Evolutionary conservation across 2,329 filamentous ascomycete species (phyloP).

Genomic region (Phialophora expanda): DNA sequence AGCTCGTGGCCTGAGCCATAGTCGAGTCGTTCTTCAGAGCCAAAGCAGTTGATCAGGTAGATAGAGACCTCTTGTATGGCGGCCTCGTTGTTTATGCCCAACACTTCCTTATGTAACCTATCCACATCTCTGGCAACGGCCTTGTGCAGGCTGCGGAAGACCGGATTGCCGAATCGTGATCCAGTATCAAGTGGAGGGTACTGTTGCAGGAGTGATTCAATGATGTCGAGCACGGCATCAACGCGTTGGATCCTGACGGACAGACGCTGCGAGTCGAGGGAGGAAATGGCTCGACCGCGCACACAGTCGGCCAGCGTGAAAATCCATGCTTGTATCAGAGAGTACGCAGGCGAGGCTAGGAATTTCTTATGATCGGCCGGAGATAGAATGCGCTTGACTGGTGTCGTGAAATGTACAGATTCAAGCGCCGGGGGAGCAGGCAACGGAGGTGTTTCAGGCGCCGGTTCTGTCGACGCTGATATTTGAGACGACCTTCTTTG

Average conservation of each 20-base stretch:
- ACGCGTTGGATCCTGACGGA: constrained; percentile 68
- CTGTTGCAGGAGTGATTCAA: constrained; percentile 68
- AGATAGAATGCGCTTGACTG: constrained; percentile 81
- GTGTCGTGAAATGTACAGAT: constrained; percentile 66
- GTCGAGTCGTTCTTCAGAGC: constrained; percentile 85
- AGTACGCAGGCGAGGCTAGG: constrained; percentile 74
- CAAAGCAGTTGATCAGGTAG: constrained; percentile 83
- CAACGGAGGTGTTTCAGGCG: constrained; percentile 76
- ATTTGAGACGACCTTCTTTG: constrained; percentile 43
- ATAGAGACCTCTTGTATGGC: constrained; percentile 74
- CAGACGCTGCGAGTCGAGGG: constrained; percentile 63
- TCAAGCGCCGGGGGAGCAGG: constrained; percentile 69
- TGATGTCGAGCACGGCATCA: constrained; percentile 70
- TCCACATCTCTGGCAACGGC: constrained; percentile 49
- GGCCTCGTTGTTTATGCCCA: constrained; percentile 47
- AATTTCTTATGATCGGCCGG: constrained; percentile 80
- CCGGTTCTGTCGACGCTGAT: constrained; percentile 54
- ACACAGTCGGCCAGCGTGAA: constrained; percentile 86
- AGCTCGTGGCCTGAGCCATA: constrained; percentile 97
- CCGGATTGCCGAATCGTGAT: constrained; percentile 92
- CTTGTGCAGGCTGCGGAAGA: constrained; percentile 80
- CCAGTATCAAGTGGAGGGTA: constrained; percentile 86
- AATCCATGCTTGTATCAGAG: constrained; percentile 79
- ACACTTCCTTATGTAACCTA: constrained; percentile 50
- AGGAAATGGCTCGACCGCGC: constrained; percentile 69